Evolutionary conservation across 1,139 yeast genomes (phyloP).

Genomic region (Hemisphaericaspora lyxosophila): DNA sequence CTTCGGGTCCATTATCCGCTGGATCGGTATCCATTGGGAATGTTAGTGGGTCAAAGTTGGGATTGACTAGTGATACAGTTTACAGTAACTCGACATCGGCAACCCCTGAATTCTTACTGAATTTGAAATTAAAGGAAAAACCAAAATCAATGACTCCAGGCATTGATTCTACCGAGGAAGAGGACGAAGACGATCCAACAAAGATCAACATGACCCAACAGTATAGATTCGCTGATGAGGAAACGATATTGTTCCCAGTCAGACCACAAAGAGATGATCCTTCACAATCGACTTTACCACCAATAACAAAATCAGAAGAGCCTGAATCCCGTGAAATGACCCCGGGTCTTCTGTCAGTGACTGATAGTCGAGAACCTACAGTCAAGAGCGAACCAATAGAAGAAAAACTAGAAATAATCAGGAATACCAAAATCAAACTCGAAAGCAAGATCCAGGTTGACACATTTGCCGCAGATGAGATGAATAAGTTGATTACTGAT

Average conservation of each 20-base stretch:
- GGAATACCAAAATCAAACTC: constrained; percentile 29
- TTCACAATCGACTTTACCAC: background rate
- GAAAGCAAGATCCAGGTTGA: constrained; percentile 34
- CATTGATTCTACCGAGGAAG: constrained; percentile 30
- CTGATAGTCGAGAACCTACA: constrained; percentile 25
- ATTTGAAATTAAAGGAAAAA: constrained; percentile 31
- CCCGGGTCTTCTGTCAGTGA: constrained; percentile 12
- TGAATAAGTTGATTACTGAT: constrained; percentile 31
- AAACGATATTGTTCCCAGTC: constrained; percentile 44
- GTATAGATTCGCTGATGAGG: constrained; percentile 50
- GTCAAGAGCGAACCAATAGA: constrained; percentile 36
- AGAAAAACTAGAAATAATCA: constrained; percentile 29
- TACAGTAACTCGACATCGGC: constrained; percentile 29
- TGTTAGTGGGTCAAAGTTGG: constrained; percentile 27
- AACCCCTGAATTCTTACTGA: constrained; percentile 42
- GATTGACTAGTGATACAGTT: constrained; percentile 28
- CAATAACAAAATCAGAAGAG: constrained; percentile 13
- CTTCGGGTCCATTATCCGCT: constrained; percentile 70
- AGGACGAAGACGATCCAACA: constrained; percentile 39
- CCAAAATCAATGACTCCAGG: constrained; percentile 18
- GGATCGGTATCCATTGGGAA: constrained; percentile 55
- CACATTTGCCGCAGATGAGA: constrained; percentile 31
- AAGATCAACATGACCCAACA: constrained; percentile 64
- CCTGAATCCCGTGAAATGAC: constrained; percentile 10
- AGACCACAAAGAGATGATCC: constrained; percentile 34